phyloP scores from a whole-genome alignment of 176 grass and related monocot genomes.

The Oryza glumipatula region DNA sequence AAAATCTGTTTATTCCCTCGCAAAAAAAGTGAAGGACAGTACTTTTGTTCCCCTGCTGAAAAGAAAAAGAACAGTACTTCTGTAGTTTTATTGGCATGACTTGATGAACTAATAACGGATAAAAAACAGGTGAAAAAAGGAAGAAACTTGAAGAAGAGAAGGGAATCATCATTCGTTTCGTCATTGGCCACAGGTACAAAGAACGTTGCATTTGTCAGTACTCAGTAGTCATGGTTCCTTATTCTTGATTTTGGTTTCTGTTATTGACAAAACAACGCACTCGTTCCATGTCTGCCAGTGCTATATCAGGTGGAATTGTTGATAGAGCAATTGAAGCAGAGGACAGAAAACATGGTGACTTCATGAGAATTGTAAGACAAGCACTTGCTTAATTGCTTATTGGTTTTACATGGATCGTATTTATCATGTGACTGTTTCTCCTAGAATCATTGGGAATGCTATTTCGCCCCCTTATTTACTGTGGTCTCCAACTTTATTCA shows the following conservation, averaged over 20 bases:
- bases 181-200: constrained; percentile 90
- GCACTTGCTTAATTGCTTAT: neutral
- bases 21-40: neutral
- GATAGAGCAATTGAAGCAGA: constrained; percentile 80
- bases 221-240: constrained; percentile 14
- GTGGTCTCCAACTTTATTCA: constrained; percentile 32
- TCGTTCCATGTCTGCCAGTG: constrained; percentile 36
- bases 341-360: constrained; percentile 70
- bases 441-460: neutral
- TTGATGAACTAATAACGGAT: constrained; percentile 9
- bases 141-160: constrained; percentile 94
- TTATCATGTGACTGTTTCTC: neutral
- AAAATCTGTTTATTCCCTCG: neutral
- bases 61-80: neutral
- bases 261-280: neutral
- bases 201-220: neutral
- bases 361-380: constrained; percentile 74
- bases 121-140: constrained; percentile 78
- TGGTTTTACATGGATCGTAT: neutral
- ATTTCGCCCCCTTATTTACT: constrained; percentile 31
- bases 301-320: constrained; percentile 74
- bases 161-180: constrained; percentile 86
- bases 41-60: neutral
- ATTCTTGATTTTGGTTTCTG: neutral
- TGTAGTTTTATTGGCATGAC: neutral